Percentiles rank a stretch among this genome's conserved stretches.
Evolutionary conservation across 2,329 filamentous ascomycete genomes (phyloP).

Genomic region (Alternaria longipes): DNA sequence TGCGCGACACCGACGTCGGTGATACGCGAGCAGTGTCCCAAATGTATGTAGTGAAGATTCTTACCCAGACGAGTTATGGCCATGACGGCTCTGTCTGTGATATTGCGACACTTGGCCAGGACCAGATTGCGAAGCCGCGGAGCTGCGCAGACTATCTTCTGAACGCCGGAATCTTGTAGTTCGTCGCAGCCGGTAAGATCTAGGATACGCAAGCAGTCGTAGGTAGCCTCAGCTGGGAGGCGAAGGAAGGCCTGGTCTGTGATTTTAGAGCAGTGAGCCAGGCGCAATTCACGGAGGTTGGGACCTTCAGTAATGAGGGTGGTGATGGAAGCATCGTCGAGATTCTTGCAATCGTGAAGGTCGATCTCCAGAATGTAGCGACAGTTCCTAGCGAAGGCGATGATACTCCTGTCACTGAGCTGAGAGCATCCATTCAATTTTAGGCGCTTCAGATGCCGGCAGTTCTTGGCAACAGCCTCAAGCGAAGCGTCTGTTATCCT

Average conservation of each 20-base stretch:
- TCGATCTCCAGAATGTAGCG: conserved; percentile 96
- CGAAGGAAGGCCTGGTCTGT: conserved; percentile 88
- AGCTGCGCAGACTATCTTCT: conserved; percentile 85
- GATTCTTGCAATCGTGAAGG: conserved; percentile 81
- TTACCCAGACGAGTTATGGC: conserved; percentile 91
- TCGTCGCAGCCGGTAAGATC: conserved; percentile 89
- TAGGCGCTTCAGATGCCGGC: conserved; percentile 87
- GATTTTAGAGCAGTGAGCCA: conserved; percentile 85
- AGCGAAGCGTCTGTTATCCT: conserved; percentile 88
- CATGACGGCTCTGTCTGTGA: conserved; percentile 87
- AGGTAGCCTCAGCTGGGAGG: conserved; percentile 73
- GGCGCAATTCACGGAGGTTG: conserved; percentile 86
- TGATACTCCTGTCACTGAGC: conserved; percentile 80
- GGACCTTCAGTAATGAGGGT: conserved; percentile 79
- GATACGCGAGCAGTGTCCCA: conserved; percentile 91
- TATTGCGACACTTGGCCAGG: conserved; percentile 89
- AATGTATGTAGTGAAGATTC: conserved; percentile 95
- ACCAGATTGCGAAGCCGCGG: conserved; percentile 92
- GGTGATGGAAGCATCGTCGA: conserved; percentile 85
- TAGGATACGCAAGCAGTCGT: conserved; percentile 89
- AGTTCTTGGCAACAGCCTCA: conserved; percentile 79
- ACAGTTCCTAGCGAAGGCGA: conserved; percentile 87
- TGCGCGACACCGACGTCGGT: conserved; percentile 88
- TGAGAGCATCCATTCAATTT: conserved; percentile 95
- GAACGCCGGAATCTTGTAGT: conserved; percentile 85